Conservation (phyloP, 768 basidiomycete species). For the Hydnomerulius pinastri region DNA sequence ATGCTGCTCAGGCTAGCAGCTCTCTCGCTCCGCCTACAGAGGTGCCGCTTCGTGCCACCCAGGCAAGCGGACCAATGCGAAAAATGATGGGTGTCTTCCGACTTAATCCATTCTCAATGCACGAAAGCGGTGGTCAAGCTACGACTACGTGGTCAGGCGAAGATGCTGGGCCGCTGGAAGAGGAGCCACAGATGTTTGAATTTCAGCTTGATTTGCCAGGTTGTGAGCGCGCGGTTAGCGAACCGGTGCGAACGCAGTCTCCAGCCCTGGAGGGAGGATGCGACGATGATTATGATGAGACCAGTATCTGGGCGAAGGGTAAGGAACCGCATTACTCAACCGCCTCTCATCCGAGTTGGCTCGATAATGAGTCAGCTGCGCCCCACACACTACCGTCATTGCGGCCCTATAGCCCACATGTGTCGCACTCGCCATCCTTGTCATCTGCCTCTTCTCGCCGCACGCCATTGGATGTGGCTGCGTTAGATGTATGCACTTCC, state of each 20-base stretch:
- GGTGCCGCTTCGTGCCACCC: conserved; percentile 75
- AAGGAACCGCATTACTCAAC: conserved; percentile 22
- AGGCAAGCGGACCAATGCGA: conserved; percentile 70
- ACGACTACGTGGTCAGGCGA: conserved; percentile 47
- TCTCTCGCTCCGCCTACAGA: conserved; percentile 57
- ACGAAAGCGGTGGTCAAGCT: conserved; percentile 48
- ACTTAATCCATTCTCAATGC: conserved; percentile 74
- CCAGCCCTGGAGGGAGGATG: not conserved
- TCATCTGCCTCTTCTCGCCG: conserved; percentile 28
- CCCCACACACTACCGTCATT: conserved; percentile 32
- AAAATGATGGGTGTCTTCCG: conserved; percentile 79
- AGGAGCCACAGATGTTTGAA: conserved; percentile 63
- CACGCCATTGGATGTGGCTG: conserved; percentile 22
- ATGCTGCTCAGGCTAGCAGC: conserved; percentile 35
- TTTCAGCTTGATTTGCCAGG: conserved; percentile 55
- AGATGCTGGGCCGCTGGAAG: conserved; percentile 58
- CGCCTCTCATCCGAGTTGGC: conserved; percentile 26
- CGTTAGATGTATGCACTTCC: conserved; percentile 27
- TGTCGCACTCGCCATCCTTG: conserved; percentile 27
- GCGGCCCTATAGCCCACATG: conserved; percentile 30
- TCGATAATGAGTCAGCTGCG: conserved; percentile 28
- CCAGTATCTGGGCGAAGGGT: conserved; percentile 26
- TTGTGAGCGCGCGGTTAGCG: conserved; percentile 20
- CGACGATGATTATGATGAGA: conserved; percentile 20
- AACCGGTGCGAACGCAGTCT: conserved; percentile 20